A percentile compares a stretch with the other conserved stretches of the same genome.
Evolutionary conservation across 2,329 filamentous ascomycete genomes (phyloP).

Genomic region (Aureobasidium sp.): DNA sequence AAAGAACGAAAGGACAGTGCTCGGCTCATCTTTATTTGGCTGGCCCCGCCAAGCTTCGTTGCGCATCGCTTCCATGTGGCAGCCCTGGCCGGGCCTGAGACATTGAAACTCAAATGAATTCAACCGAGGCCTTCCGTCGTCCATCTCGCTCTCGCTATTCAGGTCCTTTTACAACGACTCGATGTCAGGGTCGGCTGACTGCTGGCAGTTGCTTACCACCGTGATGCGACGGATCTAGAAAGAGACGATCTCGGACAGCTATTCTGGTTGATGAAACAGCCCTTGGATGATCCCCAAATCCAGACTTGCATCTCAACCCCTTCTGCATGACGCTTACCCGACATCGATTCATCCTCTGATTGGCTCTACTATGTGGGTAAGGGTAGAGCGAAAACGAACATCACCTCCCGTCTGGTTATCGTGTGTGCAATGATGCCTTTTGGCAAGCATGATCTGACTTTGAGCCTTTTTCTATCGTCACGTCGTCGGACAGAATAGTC

Average conservation of each 20-base stretch:
- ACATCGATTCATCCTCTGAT: background rate
- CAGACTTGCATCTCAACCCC: background rate
- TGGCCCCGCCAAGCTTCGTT: slow-evolving; percentile 2
- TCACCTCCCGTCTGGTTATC: background rate
- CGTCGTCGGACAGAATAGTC: background rate
- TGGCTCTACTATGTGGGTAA: background rate
- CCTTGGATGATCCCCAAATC: background rate
- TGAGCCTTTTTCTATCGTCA: background rate
- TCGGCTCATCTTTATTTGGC: slow-evolving; percentile 9
- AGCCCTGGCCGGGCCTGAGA: slow-evolving; percentile 5
- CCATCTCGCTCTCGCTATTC: background rate
- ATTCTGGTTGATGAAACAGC: background rate
- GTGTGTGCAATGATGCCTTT: background rate
- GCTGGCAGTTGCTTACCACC: background rate
- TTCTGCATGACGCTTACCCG: background rate
- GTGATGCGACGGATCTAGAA: background rate
- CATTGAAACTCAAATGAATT: background rate
- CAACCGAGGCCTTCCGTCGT: background rate
- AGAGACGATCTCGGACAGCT: background rate
- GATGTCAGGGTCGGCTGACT: slow-evolving; percentile 4
- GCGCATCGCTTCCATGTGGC: slow-evolving; percentile 3
- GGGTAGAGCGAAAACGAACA: background rate
- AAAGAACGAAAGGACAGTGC: slow-evolving; percentile 9
- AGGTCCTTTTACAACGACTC: background rate
- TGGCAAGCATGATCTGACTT: background rate